Conservation (phyloP, 2,329 filamentous ascomycete species). For the Phaeosphaeriaceae sp. region DNA sequence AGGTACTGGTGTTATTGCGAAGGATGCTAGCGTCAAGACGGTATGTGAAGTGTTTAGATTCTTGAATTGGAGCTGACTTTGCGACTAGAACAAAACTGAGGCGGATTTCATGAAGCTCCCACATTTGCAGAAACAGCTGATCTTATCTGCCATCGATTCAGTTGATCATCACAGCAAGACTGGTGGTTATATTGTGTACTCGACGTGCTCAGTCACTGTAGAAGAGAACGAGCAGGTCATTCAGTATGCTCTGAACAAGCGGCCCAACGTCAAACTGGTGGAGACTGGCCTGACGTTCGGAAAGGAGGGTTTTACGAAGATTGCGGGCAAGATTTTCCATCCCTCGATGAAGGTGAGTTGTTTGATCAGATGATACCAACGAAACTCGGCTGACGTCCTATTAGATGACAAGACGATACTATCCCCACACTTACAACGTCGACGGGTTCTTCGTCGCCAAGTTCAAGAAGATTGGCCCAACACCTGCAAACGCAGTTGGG, state of each 20-base stretch:
- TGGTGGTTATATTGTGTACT: constrained; percentile 94
- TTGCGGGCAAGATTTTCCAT: constrained; percentile 90
- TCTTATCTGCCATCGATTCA: constrained; percentile 92
- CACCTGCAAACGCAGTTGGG: constrained; percentile 64
- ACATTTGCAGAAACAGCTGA: constrained; percentile 91
- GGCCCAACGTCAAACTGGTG: constrained; percentile 92
- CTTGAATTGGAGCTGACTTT: neutral
- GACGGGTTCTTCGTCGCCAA: constrained; percentile 99
- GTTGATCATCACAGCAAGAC: constrained; percentile 91
- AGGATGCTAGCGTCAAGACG: constrained; percentile 95
- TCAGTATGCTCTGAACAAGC: constrained; percentile 87
- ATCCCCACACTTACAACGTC: constrained; percentile 59
- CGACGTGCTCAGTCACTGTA: constrained; percentile 91
- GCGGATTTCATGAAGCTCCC: constrained; percentile 92
- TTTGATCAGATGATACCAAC: no score
- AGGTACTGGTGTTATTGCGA: constrained; percentile 95
- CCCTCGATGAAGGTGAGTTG: constrained; percentile 77
- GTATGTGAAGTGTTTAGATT: neutral
- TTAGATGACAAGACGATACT: constrained; percentile 43
- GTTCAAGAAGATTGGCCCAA: constrained; percentile 88
- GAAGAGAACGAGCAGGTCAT: constrained; percentile 96
- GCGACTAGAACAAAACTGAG: constrained; percentile 79
- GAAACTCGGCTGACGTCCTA: constrained; percentile 61
- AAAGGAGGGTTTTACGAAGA: constrained; percentile 88
- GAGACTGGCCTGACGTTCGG: constrained; percentile 90